Evolutionary conservation across 495 filamentous ascomycete genomes (phyloP), one percentile per base, ranked within the genome.

Genomic region (Trichocladium antarcticum): DNA sequence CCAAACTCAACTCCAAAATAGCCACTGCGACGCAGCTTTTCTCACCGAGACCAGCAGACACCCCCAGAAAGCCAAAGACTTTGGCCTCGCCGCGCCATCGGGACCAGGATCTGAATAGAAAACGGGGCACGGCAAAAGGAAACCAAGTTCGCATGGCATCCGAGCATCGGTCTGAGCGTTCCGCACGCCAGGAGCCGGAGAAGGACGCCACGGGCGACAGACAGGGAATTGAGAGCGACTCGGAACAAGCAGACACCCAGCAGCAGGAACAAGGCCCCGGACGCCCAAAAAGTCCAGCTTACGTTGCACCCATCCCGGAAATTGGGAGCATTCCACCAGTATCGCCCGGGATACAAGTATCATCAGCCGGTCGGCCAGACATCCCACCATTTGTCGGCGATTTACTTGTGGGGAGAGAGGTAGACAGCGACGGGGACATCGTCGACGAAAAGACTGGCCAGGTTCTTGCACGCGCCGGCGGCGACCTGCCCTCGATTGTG

Each of bases 341-440:
- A 20, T 42, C 56, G 10, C 51, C 56, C 8, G 56, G 53, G 8
- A 61, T 63, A 36, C 46, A 37, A 11, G 14, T 59, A 27, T 31
- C 47, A 3, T 9, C 47, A 7, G 19, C 51, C 0, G 49, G 45
- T 9, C 55, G 64, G 0, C 64, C 62, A 21, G 42, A 56, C 11
- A 47, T 67, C 2, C 59, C 60, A 9, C 32, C 55, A 7, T 55
- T 42, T 22, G 50, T 82, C 74, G 53, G 74, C 61, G 35, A 76
- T 65, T 56, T 80, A 74, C 65, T 92, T 74, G 50, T 80, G 76
- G 63, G 82, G 75, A 54, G 85, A 82, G 65, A 83, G 76, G 64
- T 85, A 74, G 53, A 90, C 72, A 54, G 81, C 73, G 58, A 82
- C 72, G 53, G 86, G 68, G 67, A 86, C 80, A 74, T 95, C 76